Conservation (phyloP, 2,329 filamentous ascomycete species). For the Monosporascus sp. region DNA sequence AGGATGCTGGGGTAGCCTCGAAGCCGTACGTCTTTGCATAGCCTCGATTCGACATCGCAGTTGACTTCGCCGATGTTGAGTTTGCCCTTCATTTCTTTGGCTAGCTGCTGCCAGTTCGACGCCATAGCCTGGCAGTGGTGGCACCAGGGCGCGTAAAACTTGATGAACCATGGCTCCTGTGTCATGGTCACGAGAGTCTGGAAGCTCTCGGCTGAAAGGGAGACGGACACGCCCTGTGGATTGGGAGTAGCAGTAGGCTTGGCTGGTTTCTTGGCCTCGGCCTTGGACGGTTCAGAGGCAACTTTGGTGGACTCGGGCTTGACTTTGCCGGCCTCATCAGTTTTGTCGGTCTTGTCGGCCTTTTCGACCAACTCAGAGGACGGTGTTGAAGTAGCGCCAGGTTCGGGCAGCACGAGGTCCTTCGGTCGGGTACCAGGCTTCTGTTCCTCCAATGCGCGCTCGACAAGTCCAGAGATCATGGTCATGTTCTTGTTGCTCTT, state of each 20-base stretch:
- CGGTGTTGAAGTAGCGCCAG: constrained; percentile 52
- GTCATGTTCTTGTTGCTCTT: constrained; percentile 64
- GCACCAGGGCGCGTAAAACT: constrained; percentile 98
- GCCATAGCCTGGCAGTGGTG: constrained; percentile 90
- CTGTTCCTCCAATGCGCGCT: constrained; percentile 69
- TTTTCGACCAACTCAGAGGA: constrained; percentile 11
- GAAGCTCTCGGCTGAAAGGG: constrained; percentile 79
- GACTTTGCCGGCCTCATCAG: constrained; percentile 12
- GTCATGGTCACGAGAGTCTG: constrained; percentile 79
- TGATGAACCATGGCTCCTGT: constrained; percentile 94
- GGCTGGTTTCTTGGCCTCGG: constrained; percentile 34
- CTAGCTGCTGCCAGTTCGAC: constrained; percentile 83
- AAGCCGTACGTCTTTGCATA: constrained; percentile 89
- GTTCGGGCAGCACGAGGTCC: constrained; percentile 62
- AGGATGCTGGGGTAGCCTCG: constrained; percentile 81
- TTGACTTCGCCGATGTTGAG: constrained; percentile 96
- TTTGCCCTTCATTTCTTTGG: constrained; percentile 82
- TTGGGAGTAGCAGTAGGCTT: constrained; percentile 61
- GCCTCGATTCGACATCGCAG: constrained; percentile 74
- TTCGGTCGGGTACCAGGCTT: constrained; percentile 75
- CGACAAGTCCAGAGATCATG: constrained; percentile 63
- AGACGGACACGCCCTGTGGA: constrained; percentile 65
- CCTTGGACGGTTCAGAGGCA: constrained; percentile 29
- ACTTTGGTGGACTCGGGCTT: constrained; percentile 18
- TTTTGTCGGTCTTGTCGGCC: constrained; percentile 10